These are phyloP conservation scores for Nemania serpens DNA, from an alignment of 2,329 filamentous ascomycete genomes.

Conservation along the genomic window DNA sequence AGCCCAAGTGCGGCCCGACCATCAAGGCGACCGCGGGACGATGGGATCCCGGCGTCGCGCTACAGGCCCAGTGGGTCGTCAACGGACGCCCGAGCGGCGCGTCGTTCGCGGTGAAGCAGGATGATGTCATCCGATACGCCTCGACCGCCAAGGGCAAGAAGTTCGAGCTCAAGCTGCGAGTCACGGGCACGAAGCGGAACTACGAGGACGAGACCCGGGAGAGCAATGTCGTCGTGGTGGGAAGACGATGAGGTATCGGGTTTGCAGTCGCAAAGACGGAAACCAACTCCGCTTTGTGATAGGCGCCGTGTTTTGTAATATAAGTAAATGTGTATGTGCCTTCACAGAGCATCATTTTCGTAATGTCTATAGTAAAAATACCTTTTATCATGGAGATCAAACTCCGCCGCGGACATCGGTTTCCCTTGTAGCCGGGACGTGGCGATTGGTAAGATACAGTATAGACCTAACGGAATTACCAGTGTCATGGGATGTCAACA, in stretches of 20 bases:
- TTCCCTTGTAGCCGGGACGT: no score
- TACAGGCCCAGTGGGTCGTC: constrained; percentile 30
- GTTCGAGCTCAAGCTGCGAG: constrained; percentile 20
- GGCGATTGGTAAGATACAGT: no score
- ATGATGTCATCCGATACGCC: constrained; percentile 9
- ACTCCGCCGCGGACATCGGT: no score
- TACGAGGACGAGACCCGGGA: constrained; percentile 29
- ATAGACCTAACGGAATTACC: no score
- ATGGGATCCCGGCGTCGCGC: constrained; percentile 31
- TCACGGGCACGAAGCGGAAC: constrained; percentile 30
- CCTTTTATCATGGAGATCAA: no score
- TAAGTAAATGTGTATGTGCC: not conserved
- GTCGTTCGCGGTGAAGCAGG: constrained; percentile 27
- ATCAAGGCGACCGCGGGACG: constrained; percentile 26
- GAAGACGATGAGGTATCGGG: not conserved
- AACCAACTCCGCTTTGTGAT: not conserved
- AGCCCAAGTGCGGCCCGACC: constrained; percentile 11
- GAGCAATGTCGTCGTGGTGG: constrained; percentile 16
- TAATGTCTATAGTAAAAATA: no score
- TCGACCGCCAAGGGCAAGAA: not conserved
- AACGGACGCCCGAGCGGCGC: constrained; percentile 21
- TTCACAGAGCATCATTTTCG: no score
- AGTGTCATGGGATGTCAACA: no score
- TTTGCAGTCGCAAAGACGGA: no score
- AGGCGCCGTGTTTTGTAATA: not conserved